phyloP scores from a whole-genome alignment of 2,329 filamentous ascomycete species.

The Laburnicola sp. region DNA sequence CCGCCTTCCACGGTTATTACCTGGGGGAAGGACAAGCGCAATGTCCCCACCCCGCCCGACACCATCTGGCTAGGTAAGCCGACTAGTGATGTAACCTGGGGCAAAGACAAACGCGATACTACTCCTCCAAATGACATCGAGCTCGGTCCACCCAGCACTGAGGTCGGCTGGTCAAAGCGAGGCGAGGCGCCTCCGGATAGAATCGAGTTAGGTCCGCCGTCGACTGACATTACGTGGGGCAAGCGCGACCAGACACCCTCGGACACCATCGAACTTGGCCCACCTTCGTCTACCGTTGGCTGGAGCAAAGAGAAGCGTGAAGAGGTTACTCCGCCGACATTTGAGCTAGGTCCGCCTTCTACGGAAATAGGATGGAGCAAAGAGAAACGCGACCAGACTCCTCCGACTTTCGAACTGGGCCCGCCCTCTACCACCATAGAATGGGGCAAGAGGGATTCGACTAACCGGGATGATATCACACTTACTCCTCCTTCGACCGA shows the following conservation, averaged over 20 bases:
- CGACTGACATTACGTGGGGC: no score
- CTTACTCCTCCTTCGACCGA: conserved; percentile 4
- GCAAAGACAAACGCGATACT: conserved; percentile 8
- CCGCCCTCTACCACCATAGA: conserved; percentile 5
- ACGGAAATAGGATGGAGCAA: conserved; percentile 8
- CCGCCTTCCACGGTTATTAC: conserved; percentile 20
- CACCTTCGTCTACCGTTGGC: conserved; percentile 3
- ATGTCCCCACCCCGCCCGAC: conserved; percentile 9
- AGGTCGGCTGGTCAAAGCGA: conserved; percentile 2
- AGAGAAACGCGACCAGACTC: background rate
- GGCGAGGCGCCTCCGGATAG: conserved; percentile 4
- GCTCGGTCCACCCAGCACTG: conserved; percentile 2
- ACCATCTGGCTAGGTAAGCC: conserved; percentile 16
- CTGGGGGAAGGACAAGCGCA: conserved; percentile 17
- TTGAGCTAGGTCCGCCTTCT: conserved; percentile 6
- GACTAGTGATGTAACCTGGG: conserved; percentile 14
- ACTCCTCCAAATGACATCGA: no score
- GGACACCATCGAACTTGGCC: conserved; percentile 7
- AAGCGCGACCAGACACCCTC: conserved; percentile 1
- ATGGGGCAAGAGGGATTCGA: conserved; percentile 4
- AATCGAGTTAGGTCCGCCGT: no score
- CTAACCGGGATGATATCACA: conserved; percentile 1
- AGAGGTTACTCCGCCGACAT: background rate
- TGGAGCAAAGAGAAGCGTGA: conserved; percentile 3
- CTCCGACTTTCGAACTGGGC: conserved; percentile 4